These are phyloP conservation scores for Macadamia tetraphylla DNA, from an alignment of 164 flowering plant species.

Conservation along the genomic window DNA sequence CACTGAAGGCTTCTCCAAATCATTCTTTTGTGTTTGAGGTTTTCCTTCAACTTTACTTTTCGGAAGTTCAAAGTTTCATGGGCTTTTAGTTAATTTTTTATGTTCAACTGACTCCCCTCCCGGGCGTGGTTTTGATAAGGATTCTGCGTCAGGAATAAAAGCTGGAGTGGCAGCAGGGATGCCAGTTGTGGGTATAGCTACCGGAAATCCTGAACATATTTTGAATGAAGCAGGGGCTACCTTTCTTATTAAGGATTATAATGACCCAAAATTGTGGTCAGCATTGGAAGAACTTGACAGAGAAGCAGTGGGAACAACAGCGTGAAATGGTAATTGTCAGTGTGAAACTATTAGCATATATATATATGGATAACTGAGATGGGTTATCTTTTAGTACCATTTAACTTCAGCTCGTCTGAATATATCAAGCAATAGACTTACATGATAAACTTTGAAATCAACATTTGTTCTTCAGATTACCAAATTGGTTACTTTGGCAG, in stretches of 20 bases:
- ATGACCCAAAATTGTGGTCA: constrained; percentile 79
- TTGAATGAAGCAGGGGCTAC: constrained; percentile 73
- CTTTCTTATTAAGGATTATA: constrained; percentile 65
- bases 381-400: background rate
- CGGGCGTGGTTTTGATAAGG: constrained; percentile 34
- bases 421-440: background rate
- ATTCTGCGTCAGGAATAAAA: constrained; percentile 80
- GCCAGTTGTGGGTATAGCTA: constrained; percentile 76
- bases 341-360: background rate
- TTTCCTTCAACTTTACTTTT: background rate
- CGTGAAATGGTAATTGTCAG: background rate
- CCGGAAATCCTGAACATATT: constrained; percentile 65
- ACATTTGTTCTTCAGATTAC: too few relatives aligned
- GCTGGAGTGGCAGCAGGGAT: constrained; percentile 97
- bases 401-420: background rate
- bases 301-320: constrained; percentile 2
- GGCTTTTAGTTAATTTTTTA: background rate
- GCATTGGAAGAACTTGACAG: constrained; percentile 69
- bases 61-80: background rate
- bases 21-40: constrained; percentile 88
- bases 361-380: background rate
- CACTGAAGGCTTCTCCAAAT: constrained; percentile 57
- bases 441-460: too few relatives aligned
- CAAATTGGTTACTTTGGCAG: too few relatives aligned
- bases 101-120: background rate